Conservation (phyloP, 1,284 basidiomycete genomes). For the Ceratobasidium sp. region DNA sequence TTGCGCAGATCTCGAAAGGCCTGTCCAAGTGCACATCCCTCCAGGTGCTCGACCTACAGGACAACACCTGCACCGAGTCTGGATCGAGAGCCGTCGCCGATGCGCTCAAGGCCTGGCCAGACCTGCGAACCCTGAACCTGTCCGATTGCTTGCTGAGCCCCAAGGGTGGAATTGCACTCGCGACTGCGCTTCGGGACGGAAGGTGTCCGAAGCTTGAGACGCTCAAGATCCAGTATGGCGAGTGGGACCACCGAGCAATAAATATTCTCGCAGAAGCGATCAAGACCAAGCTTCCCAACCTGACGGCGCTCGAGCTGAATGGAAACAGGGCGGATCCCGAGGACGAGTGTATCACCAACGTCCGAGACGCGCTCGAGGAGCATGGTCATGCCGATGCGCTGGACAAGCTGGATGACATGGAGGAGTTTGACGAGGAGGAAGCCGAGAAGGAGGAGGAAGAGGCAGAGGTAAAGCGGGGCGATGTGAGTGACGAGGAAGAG, state of each 20-base stretch:
- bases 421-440: slow-evolving; percentile 59
- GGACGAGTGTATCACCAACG: slow-evolving; percentile 71
- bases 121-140: slow-evolving; percentile 80
- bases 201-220: slow-evolving; percentile 75
- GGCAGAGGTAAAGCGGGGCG: too few species aligned
- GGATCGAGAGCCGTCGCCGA: slow-evolving; percentile 79
- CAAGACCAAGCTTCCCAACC: slow-evolving; percentile 59
- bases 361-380: slow-evolving; percentile 69
- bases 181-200: slow-evolving; percentile 63
- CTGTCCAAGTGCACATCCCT: slow-evolving; percentile 73
- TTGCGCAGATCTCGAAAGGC: slow-evolving; percentile 80
- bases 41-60: slow-evolving; percentile 88
- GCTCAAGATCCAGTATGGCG: slow-evolving; percentile 88
- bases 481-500: slow-evolving; percentile 46
- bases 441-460: slow-evolving; percentile 55
- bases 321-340: slow-evolving; percentile 88
- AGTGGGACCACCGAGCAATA: slow-evolving; percentile 77
- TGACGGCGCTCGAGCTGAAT: slow-evolving; percentile 80
- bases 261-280: slow-evolving; percentile 72
- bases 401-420: slow-evolving; percentile 75
- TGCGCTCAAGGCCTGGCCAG: slow-evolving; percentile 73
- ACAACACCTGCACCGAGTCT: slow-evolving; percentile 88
- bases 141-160: slow-evolving; percentile 89
- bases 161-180: slow-evolving; percentile 64
- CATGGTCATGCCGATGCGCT: slow-evolving; percentile 84